Evolutionary conservation across 331 rosid species (phyloP).

Genomic region (Malus hybrid): DNA sequence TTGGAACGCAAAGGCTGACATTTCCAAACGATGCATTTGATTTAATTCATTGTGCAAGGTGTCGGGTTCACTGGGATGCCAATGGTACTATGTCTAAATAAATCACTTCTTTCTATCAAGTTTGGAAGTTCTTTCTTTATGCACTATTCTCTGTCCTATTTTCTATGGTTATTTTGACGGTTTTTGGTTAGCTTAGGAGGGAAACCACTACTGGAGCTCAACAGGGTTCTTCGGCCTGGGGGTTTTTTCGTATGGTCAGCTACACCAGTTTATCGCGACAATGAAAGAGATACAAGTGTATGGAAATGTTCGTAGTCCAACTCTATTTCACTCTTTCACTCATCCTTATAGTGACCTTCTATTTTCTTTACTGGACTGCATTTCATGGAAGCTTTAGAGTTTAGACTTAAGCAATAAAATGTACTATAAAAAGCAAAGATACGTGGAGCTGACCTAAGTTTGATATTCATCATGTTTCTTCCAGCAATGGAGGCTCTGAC

Average conservation of each 20-base stretch:
- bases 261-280: conserved; percentile 88
- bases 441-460: conserved; percentile 8
- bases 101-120: background rate
- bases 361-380: background rate
- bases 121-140: background rate
- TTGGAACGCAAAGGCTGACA: conserved; percentile 79
- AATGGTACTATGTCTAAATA: conserved; percentile 45
- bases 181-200: conserved; percentile 54
- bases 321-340: background rate
- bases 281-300: conserved; percentile 57
- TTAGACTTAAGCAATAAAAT: background rate
- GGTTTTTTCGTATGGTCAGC: conserved; percentile 99
- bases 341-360: background rate
- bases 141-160: background rate
- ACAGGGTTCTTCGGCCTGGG: conserved; percentile 93
- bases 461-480: conserved; percentile 23
- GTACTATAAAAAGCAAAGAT: background rate
- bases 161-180: background rate
- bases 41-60: conserved; percentile 91
- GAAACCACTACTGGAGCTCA: conserved; percentile 79
- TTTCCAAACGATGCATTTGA: conserved; percentile 73
- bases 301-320: conserved; percentile 73
- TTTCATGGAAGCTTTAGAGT: background rate
- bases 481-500: conserved; percentile 73
- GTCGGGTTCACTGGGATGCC: conserved; percentile 99